Percentiles rank a stretch among this genome's conserved stretches.
Conservation (phyloP, 176 grass and related monocot species). For the Areca catechu region DNA sequence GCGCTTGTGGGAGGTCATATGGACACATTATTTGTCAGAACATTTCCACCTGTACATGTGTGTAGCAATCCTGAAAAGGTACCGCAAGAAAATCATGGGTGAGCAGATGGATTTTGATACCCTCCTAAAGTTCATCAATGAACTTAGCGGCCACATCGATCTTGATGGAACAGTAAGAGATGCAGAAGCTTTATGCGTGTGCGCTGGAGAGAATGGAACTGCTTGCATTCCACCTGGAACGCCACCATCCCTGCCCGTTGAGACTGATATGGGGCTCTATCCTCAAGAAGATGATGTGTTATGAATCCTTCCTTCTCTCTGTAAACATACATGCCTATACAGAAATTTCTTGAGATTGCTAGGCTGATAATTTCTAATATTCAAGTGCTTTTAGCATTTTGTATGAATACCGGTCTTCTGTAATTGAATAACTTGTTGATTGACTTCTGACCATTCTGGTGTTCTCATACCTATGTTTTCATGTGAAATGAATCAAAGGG, state of each 20-base stretch:
- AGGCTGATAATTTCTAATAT: too few species aligned
- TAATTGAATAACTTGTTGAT: too few species aligned
- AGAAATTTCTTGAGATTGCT: too few species aligned
- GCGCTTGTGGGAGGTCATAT: constrained; percentile 85
- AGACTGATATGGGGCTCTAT: constrained; percentile 64
- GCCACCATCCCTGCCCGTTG: constrained; percentile 69
- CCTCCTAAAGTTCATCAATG: constrained; percentile 96
- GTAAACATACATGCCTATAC: too few species aligned
- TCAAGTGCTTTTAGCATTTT: too few species aligned
- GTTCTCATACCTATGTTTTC: too few species aligned
- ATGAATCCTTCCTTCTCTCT: neutral
- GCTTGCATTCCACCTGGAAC: constrained; percentile 82
- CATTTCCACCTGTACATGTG: constrained; percentile 97
- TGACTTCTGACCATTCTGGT: too few species aligned
- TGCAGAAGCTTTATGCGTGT: constrained; percentile 55
- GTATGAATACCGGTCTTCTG: too few species aligned
- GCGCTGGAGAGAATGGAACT: constrained; percentile 57
- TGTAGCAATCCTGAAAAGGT: constrained; percentile 71
- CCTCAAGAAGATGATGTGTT: constrained; percentile 69
- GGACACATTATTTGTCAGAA: constrained; percentile 88
- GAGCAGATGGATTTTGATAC: constrained; percentile 98
- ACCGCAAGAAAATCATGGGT: constrained; percentile 57
- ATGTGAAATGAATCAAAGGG: too few species aligned
- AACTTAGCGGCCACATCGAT: constrained; percentile 77
- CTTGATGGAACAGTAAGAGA: constrained; percentile 66